Conservation (phyloP, 768 basidiomycete genomes). For the Pseudohyphozyma bogoriensis region DNA sequence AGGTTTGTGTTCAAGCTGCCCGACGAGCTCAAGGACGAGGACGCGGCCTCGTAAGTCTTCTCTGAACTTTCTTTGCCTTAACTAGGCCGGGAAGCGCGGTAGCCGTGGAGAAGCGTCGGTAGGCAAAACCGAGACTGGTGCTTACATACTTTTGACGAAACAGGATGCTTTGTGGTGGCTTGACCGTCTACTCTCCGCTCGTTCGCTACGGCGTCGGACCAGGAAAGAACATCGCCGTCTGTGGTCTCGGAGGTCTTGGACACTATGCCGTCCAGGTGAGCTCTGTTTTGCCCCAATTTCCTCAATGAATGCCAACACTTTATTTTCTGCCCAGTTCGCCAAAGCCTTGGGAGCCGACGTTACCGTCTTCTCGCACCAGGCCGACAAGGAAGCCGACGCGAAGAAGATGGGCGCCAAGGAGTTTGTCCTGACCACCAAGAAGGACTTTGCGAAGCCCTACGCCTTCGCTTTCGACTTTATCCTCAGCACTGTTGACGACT, state of each 20-base stretch:
- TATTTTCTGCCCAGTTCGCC: constrained; percentile 11
- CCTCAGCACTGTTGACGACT: constrained; percentile 35
- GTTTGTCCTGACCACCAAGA: constrained; percentile 44
- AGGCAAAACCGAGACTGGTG: no score
- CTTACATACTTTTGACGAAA: not conserved
- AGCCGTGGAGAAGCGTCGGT: no score
- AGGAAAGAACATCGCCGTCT: constrained; percentile 53
- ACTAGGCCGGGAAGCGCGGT: no score
- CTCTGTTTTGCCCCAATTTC: not conserved
- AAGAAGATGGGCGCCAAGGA: constrained; percentile 50
- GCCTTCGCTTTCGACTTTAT: constrained; percentile 36
- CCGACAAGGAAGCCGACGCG: constrained; percentile 47
- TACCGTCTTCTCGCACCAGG: constrained; percentile 34
- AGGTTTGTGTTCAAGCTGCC: constrained; percentile 39
- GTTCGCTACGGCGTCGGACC: constrained; percentile 45
- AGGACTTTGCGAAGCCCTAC: constrained; percentile 21
- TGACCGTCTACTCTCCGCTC: constrained; percentile 39
- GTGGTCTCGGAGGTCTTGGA: constrained; percentile 55
- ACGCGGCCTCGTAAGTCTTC: constrained; percentile 28
- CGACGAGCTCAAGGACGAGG: constrained; percentile 34
- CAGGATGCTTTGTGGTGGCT: constrained; percentile 38
- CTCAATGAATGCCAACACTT: not conserved
- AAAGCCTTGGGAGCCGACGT: constrained; percentile 33
- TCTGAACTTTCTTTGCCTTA: no score
- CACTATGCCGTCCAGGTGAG: constrained; percentile 9